Evolutionary conservation across 1,284 basidiomycete genomes (phyloP).

Genomic region (Entoloma clypeatum): DNA sequence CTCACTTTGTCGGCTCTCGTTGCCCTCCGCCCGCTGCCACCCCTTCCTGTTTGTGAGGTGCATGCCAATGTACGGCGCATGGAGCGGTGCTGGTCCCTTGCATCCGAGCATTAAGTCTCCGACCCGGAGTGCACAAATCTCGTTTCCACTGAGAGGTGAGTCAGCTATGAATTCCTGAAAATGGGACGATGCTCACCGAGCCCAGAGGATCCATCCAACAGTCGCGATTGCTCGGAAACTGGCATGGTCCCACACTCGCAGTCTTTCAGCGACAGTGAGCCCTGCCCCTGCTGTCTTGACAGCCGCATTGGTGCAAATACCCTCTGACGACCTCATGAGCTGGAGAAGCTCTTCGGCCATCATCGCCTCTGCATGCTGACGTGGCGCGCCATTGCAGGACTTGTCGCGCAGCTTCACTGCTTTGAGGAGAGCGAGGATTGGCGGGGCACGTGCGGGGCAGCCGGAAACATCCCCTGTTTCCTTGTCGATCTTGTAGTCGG

Average conservation of each 20-base stretch:
- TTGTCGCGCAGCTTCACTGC: background rate
- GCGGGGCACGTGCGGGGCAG: conserved; percentile 7
- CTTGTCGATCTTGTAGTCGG: conserved; percentile 21
- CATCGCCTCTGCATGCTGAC: conserved; percentile 9
- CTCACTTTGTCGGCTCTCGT: too few species aligned
- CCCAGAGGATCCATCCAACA: conserved; percentile 21
- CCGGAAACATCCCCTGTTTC: conserved; percentile 16
- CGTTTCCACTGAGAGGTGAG: conserved; percentile 16
- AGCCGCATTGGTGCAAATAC: background rate
- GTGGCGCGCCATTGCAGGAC: background rate
- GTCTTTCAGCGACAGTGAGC: conserved; percentile 6
- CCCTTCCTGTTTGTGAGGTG: too few species aligned
- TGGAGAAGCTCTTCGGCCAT: conserved; percentile 6
- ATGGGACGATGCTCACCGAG: conserved; percentile 20
- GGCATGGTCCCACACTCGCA: conserved; percentile 10
- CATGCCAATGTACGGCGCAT: too few species aligned
- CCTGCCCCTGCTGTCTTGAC: background rate
- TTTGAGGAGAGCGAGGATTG: background rate
- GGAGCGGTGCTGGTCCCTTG: too few species aligned
- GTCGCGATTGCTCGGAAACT: conserved; percentile 18
- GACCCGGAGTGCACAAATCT: conserved; percentile 14
- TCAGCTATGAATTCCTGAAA: too few species aligned
- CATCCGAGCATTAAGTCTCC: too few species aligned
- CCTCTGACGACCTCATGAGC: conserved; percentile 8
- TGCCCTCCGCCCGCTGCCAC: too few species aligned